Base-by-base conservation (phyloP, 1,284 basidiomycete genomes). In the Fomitopsis betulina region DNA sequence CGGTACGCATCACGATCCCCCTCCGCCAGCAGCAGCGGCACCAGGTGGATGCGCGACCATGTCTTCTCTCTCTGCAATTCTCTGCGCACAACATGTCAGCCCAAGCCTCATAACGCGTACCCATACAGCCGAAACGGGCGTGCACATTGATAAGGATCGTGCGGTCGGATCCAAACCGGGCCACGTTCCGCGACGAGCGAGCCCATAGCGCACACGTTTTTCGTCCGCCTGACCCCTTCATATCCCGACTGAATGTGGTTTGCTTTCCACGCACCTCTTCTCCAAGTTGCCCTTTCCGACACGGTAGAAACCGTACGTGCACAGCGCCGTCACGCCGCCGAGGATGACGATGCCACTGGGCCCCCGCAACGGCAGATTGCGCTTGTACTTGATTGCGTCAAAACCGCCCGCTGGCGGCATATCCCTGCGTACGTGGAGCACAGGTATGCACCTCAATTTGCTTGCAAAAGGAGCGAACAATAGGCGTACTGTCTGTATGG, bases 361-460 rank as follows among this genome's bases (percentile, higher is more conserved):
- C 9, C 97, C 97, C 66, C 92, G 87, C 70, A 93, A 81, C 53
- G 97, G 96, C 60, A 99, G 83, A 76, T 96, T 96, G 63, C 96
- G 91, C 77, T 96, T 96, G 85, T 98, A 99, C 75, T 91, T 91
- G 79, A 99, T 79, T 49, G 90, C 77, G 72, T 93, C 93, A 77
- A 97, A 99, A 5, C 96, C 96, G 63, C 94, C 96, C 51, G 86
- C 69, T 49, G 96, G 96, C 67, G 96, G 96, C 86, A 99, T 91
- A 73, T 99, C 96, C 77, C 96, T 98, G 71, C 57, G 64, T 64
- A 54, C 30, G 38, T n/a, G 53, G 23, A 58, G 30, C 57, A 58
- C 61, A 58, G 54, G 60, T 52, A 52, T 60, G 55, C 49, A 57
- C 58, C 58, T 60, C 55, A 62, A 42, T 25, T n/a, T 27, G 2